A percentile compares a stretch with the other conserved stretches of the same genome.
Conservation (phyloP, 345 rosid species). For the Excoecaria agallocha region DNA sequence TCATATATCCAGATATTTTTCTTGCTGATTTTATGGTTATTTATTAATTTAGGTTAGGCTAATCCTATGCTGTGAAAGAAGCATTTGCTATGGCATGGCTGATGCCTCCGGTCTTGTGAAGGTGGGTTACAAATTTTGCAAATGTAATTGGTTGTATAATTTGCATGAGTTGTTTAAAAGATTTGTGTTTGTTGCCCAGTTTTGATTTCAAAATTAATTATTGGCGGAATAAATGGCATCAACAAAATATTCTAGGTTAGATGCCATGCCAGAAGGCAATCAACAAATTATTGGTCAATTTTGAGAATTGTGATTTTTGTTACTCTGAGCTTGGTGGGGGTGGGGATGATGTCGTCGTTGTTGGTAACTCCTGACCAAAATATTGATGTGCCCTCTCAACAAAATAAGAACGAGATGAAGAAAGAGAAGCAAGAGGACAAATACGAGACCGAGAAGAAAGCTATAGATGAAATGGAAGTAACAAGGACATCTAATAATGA, state of each 20-base stretch:
- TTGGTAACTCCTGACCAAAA: conserved; percentile 31
- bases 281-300: conserved; percentile 70
- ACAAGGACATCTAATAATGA: no score
- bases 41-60: not conserved
- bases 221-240: conserved; percentile 50
- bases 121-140: no score
- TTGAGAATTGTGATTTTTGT: conserved; percentile 79
- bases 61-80: not conserved
- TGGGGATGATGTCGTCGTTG: conserved; percentile 94
- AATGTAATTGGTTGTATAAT: not conserved
- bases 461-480: no score
- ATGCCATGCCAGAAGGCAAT: conserved; percentile 55
- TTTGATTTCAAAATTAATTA: conserved; percentile 2
- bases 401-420: no score
- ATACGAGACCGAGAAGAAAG: no score
- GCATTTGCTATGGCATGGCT: not conserved
- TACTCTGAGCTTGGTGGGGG: conserved; percentile 84
- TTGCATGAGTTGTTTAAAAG: not conserved
- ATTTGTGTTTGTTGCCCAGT: conserved; percentile 15
- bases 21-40: not conserved
- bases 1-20: not conserved
- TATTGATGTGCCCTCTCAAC: no score
- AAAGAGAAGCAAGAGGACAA: no score
- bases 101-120: no score
- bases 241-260: conserved; percentile 72